Conservation (phyloP, 106 monocot genomes). For the Amphibolis antarctica region DNA sequence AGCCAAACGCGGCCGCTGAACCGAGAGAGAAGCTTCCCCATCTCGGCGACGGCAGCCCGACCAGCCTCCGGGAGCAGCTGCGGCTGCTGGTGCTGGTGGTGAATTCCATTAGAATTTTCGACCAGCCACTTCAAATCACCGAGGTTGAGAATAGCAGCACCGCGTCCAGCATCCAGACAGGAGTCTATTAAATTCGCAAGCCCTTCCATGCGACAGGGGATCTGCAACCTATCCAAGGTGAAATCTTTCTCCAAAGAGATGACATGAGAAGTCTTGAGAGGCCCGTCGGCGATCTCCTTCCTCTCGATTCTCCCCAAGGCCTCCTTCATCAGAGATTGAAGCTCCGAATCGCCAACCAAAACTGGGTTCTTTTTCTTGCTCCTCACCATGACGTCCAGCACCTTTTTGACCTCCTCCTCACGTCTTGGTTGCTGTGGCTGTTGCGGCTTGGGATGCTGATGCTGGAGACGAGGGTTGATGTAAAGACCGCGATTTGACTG, state of each 20-base stretch:
- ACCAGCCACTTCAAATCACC: slow-evolving; percentile 89
- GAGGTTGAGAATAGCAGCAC: slow-evolving; percentile 50
- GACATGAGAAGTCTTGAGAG: slow-evolving; percentile 6
- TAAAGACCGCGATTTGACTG: slow-evolving; percentile 11
- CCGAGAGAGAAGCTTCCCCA: slow-evolving; percentile 23
- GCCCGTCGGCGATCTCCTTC: background rate
- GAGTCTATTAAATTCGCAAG: background rate
- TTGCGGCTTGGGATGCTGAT: background rate
- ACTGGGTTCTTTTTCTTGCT: background rate
- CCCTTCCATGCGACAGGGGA: slow-evolving; percentile 12
- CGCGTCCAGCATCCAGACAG: slow-evolving; percentile 5
- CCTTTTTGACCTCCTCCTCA: slow-evolving; percentile 5
- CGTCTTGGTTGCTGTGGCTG: background rate
- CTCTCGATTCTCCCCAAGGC: background rate
- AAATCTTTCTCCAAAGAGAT: slow-evolving; percentile 30
- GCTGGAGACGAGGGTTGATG: slow-evolving; percentile 14
- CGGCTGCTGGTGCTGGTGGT: slow-evolving; percentile 8
- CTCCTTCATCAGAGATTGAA: slow-evolving; percentile 18
- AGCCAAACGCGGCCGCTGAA: slow-evolving; percentile 44
- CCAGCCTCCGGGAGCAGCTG: slow-evolving; percentile 23
- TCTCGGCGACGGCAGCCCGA: slow-evolving; percentile 43
- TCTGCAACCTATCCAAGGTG: background rate
- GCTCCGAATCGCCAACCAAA: slow-evolving; percentile 12
- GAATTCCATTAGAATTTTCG: background rate
- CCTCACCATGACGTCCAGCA: background rate